phyloP scores from a whole-genome alignment of 1,284 basidiomycete species.

The Phellopilus nigrolimitatus region DNA sequence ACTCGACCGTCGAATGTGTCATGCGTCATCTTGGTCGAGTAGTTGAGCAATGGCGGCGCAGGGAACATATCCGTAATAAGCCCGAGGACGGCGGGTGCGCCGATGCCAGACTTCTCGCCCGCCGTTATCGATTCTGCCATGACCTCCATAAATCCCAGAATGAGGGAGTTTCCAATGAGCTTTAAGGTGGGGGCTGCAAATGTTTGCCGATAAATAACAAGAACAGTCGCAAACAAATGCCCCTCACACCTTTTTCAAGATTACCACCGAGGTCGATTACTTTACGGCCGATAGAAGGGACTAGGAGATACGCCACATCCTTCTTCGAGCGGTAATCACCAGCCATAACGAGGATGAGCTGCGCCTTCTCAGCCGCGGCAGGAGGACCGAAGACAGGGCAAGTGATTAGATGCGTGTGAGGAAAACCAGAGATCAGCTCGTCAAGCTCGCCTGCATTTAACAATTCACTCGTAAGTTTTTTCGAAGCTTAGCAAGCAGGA shows the following conservation, averaged over 20 bases:
- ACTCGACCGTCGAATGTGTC: conserved; percentile 72
- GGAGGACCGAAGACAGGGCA: conserved; percentile 81
- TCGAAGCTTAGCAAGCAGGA: no score
- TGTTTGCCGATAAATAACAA: not conserved
- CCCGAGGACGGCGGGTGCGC: conserved; percentile 50
- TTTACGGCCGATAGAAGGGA: conserved; percentile 79
- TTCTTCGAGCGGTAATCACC: conserved; percentile 86
- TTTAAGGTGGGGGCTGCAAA: conserved; percentile 71
- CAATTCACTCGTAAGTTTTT: conserved; percentile 1
- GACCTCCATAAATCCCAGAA: conserved; percentile 70
- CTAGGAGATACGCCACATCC: conserved; percentile 66
- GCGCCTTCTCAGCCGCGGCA: conserved; percentile 59
- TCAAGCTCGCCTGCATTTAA: conserved; percentile 60
- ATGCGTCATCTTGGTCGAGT: conserved; percentile 62
- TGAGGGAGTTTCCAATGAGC: conserved; percentile 70
- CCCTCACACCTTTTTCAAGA: conserved; percentile 66
- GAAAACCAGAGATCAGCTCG: conserved; percentile 54
- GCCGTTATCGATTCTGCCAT: conserved; percentile 80
- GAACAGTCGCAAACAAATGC: no score
- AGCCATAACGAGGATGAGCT: conserved; percentile 74
- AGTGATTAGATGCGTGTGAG: conserved; percentile 66
- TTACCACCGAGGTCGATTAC: conserved; percentile 72
- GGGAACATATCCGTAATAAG: conserved; percentile 50
- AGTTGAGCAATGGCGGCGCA: conserved; percentile 44
- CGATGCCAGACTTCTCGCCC: conserved; percentile 81